Evolutionary conservation across 495 filamentous ascomycete species (phyloP).

Genomic region (Copromyces sp.): DNA sequence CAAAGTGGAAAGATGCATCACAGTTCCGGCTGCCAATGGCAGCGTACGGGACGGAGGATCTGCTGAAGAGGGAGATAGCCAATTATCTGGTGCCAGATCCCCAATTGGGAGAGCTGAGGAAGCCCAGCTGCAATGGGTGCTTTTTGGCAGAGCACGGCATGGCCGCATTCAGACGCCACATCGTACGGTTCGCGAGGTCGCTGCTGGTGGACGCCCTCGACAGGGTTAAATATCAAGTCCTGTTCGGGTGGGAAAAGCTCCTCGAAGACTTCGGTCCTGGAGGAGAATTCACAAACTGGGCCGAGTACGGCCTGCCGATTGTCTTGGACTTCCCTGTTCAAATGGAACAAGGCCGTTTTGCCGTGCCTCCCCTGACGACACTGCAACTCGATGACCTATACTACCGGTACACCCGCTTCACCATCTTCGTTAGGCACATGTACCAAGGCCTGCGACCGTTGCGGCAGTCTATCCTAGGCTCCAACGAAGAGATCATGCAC

Average conservation of each 20-base stretch:
- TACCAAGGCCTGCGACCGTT: background rate
- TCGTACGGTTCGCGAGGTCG: background rate
- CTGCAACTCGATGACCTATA: background rate
- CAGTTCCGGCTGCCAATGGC: background rate
- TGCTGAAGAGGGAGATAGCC: background rate
- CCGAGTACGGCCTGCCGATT: background rate
- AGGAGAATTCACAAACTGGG: background rate
- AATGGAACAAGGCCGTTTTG: too few species aligned
- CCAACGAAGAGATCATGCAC: background rate
- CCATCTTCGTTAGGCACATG: background rate
- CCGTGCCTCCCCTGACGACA: too few species aligned
- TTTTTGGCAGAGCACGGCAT: background rate
- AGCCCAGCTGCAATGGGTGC: background rate
- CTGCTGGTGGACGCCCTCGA: background rate
- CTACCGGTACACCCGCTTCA: background rate
- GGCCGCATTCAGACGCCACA: background rate
- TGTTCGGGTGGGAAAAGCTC: background rate
- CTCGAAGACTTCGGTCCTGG: background rate
- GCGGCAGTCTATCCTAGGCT: background rate
- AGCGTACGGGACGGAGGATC: background rate
- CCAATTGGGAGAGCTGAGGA: background rate
- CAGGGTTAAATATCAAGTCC: background rate
- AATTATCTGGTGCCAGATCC: background rate
- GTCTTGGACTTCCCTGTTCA: background rate
- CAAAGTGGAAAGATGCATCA: constrained; percentile 3